Evolutionary conservation across 2,329 filamentous ascomycete genomes (phyloP).

Genomic region (Fusarium siculi): DNA sequence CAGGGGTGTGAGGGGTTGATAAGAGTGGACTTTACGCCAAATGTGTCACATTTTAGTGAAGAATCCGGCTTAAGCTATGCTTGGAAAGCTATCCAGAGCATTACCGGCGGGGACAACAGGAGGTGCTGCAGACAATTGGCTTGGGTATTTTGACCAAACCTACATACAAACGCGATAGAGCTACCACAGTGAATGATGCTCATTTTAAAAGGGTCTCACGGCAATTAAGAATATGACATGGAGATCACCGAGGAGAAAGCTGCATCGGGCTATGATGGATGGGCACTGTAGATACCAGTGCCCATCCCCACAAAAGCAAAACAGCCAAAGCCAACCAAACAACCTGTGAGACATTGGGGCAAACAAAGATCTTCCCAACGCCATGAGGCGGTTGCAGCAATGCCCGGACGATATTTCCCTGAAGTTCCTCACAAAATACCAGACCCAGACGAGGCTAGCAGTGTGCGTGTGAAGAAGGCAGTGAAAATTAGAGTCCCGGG

Average conservation of each 20-base stretch:
- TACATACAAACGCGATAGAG: background rate
- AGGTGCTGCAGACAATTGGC: background rate
- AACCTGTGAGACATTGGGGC: background rate
- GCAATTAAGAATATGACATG: background rate
- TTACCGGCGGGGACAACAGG: background rate
- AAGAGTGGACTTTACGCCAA: background rate
- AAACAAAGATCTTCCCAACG: background rate
- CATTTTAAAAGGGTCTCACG: background rate
- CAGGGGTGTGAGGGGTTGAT: background rate
- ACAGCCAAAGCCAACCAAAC: background rate
- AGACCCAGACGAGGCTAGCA: background rate
- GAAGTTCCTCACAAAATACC: background rate
- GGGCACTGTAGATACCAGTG: background rate
- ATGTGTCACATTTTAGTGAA: background rate
- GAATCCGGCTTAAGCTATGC: background rate
- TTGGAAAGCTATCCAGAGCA: background rate
- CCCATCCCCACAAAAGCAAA: background rate
- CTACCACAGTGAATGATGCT: background rate
- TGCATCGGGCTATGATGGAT: background rate
- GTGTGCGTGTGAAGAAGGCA: accelerated
- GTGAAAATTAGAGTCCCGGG: accelerated
- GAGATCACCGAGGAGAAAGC: background rate
- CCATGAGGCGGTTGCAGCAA: background rate
- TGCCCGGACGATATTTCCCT: background rate
- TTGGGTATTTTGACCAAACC: background rate